Conservation (phyloP, 495 filamentous ascomycete genomes). For the Trichocladium uniseriatum region DNA sequence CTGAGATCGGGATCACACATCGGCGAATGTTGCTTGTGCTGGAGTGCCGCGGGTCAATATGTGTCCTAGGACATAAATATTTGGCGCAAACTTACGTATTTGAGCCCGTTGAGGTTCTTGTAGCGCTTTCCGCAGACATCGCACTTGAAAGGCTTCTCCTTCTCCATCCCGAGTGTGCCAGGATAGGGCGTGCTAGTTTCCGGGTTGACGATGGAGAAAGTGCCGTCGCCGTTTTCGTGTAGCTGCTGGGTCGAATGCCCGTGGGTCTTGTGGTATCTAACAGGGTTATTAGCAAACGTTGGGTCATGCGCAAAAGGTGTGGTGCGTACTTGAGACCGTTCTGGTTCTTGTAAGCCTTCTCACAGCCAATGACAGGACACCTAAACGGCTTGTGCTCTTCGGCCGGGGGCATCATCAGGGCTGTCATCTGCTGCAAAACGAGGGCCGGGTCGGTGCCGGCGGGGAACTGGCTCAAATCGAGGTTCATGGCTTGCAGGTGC, state of each 20-base stretch:
- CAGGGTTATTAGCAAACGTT: slow-evolving; percentile 27
- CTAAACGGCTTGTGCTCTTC: slow-evolving; percentile 90
- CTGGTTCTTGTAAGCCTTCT: slow-evolving; percentile 99
- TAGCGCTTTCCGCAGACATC: slow-evolving; percentile 96
- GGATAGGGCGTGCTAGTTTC: slow-evolving; percentile 90
- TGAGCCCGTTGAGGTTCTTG: slow-evolving; percentile 95
- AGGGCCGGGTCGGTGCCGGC: slow-evolving; percentile 67
- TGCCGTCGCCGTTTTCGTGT: slow-evolving; percentile 90
- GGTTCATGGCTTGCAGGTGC: slow-evolving; percentile 55
- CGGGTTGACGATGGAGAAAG: slow-evolving; percentile 95
- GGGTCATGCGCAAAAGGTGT: not conserved
- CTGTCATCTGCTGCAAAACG: slow-evolving; percentile 64
- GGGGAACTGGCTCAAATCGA: slow-evolving; percentile 58
- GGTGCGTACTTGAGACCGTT: slow-evolving; percentile 91
- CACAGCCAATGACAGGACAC: slow-evolving; percentile 95
- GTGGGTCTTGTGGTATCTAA: slow-evolving; percentile 67
- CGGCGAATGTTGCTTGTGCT: slow-evolving; percentile 78
- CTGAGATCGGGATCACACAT: slow-evolving; percentile 47
- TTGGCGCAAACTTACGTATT: slow-evolving; percentile 51
- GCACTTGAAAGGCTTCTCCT: slow-evolving; percentile 97
- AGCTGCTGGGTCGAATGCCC: slow-evolving; percentile 94
- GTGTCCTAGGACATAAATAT: not conserved
- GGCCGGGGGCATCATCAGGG: slow-evolving; percentile 44
- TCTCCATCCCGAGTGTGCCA: slow-evolving; percentile 97
- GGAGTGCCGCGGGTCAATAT: not conserved